Percentiles rank a stretch among this genome's conserved stretches.
These are phyloP conservation scores for Thielaviopsis punctulata DNA, from an alignment of 2,329 filamentous ascomycete species.

Conservation along the genomic window DNA sequence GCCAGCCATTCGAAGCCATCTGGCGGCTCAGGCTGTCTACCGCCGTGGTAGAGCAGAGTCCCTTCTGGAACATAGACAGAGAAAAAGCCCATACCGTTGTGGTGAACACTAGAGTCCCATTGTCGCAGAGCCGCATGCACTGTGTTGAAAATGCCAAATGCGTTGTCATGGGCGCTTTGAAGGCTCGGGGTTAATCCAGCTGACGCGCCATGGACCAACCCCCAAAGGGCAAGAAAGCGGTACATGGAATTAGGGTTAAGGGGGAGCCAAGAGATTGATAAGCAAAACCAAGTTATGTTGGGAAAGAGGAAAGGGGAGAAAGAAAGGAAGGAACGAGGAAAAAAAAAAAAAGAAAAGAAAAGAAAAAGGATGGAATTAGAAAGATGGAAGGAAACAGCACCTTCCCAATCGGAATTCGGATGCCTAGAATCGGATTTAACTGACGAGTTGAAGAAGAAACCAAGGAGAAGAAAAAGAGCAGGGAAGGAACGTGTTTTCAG, in stretches of 20 bases:
- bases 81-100: conserved; percentile 62
- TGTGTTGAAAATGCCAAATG: conserved; percentile 53
- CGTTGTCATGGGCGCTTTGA: conserved; percentile 30
- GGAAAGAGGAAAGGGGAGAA: not conserved
- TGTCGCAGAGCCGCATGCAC: conserved; percentile 56
- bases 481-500: no score
- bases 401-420: no score
- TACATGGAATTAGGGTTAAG: not conserved
- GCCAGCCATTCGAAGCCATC: conserved; percentile 51
- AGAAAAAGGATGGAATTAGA: not conserved
- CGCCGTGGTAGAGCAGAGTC: conserved; percentile 52
- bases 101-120: conserved; percentile 55
- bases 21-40: conserved; percentile 26
- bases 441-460: no score
- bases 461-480: no score
- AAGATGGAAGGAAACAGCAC: not conserved
- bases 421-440: no score
- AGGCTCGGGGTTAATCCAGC: conserved; percentile 16
- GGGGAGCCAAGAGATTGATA: not conserved
- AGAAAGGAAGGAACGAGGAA: not conserved
- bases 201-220: not conserved
- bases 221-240: not conserved
- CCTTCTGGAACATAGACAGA: conserved; percentile 46
- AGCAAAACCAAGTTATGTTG: not conserved
- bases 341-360: not conserved